Conservation (phyloP, 1,284 basidiomycete genomes). For the Rhizoctonia solani region DNA sequence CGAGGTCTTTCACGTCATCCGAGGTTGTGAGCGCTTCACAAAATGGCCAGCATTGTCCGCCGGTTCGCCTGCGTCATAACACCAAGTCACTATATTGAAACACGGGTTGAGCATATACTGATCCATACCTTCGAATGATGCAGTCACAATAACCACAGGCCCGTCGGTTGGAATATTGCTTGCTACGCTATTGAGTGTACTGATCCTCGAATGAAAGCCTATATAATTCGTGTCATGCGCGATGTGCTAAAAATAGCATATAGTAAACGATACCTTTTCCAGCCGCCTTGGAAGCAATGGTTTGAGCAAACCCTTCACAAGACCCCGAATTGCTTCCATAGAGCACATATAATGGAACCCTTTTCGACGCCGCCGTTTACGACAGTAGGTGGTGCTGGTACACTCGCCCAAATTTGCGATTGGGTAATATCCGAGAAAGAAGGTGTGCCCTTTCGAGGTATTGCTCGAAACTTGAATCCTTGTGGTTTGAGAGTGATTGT, state of each 20-base stretch:
- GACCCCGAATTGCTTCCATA: slow-evolving; percentile 37
- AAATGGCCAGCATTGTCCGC: slow-evolving; percentile 57
- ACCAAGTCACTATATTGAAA: neutral
- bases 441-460: slow-evolving; percentile 39
- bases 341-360: slow-evolving; percentile 9
- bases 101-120: neutral
- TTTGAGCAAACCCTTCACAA: slow-evolving; percentile 37
- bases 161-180: slow-evolving; percentile 52
- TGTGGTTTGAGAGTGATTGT: slow-evolving; percentile 44
- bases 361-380: neutral
- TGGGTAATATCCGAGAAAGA: neutral
- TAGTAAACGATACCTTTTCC: slow-evolving; percentile 12
- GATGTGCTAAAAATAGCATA: slow-evolving; percentile 26
- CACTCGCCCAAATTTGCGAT: neutral
- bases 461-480: slow-evolving; percentile 42
- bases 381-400: slow-evolving; percentile 28
- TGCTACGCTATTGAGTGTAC: neutral
- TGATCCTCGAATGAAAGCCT: neutral
- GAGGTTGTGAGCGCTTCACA: slow-evolving; percentile 51
- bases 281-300: slow-evolving; percentile 15
- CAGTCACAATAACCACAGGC: slow-evolving; percentile 56
- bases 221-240: neutral
- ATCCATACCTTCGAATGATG: slow-evolving; percentile 59
- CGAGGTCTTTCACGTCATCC: slow-evolving; percentile 43
- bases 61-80: slow-evolving; percentile 48